Conservation (phyloP, 768 basidiomycete genomes). For the Russula virescens region DNA sequence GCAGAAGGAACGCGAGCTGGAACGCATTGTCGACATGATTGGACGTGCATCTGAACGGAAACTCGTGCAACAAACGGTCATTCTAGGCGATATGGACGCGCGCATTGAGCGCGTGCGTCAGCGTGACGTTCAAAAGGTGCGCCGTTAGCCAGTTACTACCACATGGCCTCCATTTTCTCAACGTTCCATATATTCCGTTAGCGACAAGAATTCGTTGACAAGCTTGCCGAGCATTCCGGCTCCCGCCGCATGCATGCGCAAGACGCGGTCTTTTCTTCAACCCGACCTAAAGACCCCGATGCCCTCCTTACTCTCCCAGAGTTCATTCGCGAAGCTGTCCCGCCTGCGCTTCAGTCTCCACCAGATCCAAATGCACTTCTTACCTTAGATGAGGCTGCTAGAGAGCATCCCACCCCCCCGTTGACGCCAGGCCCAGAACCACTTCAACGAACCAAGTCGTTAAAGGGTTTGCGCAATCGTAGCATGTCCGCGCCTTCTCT, state of each 20-base stretch:
- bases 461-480: conserved; percentile 29
- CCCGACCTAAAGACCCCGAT: conserved; percentile 31
- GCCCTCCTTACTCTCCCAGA: conserved; percentile 54
- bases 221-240: conserved; percentile 62
- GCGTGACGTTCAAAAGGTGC: conserved; percentile 60
- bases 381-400: conserved; percentile 38
- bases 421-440: conserved; percentile 29
- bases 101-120: conserved; percentile 49
- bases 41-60: conserved; percentile 65
- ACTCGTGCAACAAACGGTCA: conserved; percentile 62
- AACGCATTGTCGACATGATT: conserved; percentile 64
- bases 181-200: conserved; percentile 28
- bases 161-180: conserved; percentile 11
- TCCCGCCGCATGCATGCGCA: conserved; percentile 73
- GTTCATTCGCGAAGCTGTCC: conserved; percentile 25
- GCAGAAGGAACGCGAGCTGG: conserved; percentile 55
- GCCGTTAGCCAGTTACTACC: conserved; percentile 12
- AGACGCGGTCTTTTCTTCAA: conserved; percentile 55
- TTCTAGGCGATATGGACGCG: conserved; percentile 53
- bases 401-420: conserved; percentile 32
- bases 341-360: conserved; percentile 10
- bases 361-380: conserved; percentile 23
- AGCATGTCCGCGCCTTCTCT: conserved; percentile 35
- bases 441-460: conserved; percentile 32
- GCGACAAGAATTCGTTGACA: conserved; percentile 73